Conservation (phyloP, 805 yeast genomes). For the Saturnispora hagleri region DNA sequence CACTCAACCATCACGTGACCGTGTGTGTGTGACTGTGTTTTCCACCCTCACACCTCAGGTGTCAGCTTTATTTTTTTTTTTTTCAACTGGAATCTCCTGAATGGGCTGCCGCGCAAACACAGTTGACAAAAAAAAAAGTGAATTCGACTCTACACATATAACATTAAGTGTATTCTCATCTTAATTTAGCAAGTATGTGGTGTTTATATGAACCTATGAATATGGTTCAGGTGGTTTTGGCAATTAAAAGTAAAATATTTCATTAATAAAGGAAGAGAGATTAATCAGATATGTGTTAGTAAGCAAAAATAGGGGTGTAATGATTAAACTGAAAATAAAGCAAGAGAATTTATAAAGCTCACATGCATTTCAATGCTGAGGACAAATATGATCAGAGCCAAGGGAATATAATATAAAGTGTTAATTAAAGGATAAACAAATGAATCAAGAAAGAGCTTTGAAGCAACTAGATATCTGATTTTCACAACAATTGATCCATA, state of each 20-base stretch:
- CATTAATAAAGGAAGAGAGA: no score
- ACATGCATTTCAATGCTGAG: no score
- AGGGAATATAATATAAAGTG: no score
- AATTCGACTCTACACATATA: background rate
- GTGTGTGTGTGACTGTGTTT: background rate
- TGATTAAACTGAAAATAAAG: no score
- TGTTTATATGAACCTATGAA: background rate
- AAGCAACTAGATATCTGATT: background rate
- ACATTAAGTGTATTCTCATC: background rate
- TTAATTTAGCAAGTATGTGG: constrained; percentile 7
- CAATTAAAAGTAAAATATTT: background rate
- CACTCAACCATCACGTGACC: background rate
- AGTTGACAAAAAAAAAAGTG: constrained; percentile 3
- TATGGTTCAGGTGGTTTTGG: background rate
- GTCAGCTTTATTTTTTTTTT: background rate
- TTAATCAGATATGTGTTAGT: background rate
- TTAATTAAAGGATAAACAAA: no score
- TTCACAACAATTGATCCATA: background rate
- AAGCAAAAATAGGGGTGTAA: background rate
- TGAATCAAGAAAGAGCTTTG: background rate
- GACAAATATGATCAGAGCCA: no score
- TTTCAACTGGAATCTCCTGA: background rate
- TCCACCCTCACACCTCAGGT: background rate
- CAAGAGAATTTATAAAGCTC: no score
- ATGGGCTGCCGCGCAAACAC: background rate